Conservation (phyloP, 176 grass and related monocot genomes). For the Elymus sibiricus region DNA sequence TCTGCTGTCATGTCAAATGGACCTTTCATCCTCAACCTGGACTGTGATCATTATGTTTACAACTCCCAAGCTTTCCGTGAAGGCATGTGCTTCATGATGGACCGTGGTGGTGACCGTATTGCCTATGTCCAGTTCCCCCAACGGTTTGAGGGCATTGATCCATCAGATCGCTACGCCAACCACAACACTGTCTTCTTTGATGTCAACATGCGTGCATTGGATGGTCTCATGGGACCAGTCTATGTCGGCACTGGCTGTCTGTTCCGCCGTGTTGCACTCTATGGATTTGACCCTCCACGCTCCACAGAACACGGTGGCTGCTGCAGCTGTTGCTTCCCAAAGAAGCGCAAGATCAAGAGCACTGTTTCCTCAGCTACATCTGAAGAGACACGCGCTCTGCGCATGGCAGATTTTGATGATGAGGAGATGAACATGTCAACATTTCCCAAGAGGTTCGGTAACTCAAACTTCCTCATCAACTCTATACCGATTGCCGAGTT, state of each 20-base stretch:
- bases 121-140: slow-evolving; percentile 97
- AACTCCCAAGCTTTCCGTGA: slow-evolving; percentile 95
- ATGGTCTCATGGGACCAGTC: slow-evolving; percentile 88
- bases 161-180: slow-evolving; percentile 96
- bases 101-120: slow-evolving; percentile 88
- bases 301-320: slow-evolving; percentile 78
- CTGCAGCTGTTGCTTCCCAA: slow-evolving; percentile 89
- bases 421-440: slow-evolving; percentile 92
- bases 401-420: slow-evolving; percentile 79
- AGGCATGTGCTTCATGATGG: slow-evolving; percentile 99
- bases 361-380: slow-evolving; percentile 17
- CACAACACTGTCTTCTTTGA: slow-evolving; percentile 99
- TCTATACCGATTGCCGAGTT: slow-evolving; percentile 94
- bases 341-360: slow-evolving; percentile 50
- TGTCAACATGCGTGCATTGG: slow-evolving; percentile 88
- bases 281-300: slow-evolving; percentile 93
- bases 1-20: slow-evolving; percentile 98
- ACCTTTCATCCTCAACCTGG: slow-evolving; percentile 98
- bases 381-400: slow-evolving; percentile 73
- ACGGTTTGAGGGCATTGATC: slow-evolving; percentile 97
- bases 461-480: slow-evolving; percentile 77
- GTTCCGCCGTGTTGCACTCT: slow-evolving; percentile 85
- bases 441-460: slow-evolving; percentile 96
- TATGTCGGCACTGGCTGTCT: slow-evolving; percentile 95
- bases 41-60: slow-evolving; percentile 97